Base-by-base conservation (phyloP, 2,329 filamentous ascomycete genomes). In the Stagonosporopsis tanaceti region DNA sequence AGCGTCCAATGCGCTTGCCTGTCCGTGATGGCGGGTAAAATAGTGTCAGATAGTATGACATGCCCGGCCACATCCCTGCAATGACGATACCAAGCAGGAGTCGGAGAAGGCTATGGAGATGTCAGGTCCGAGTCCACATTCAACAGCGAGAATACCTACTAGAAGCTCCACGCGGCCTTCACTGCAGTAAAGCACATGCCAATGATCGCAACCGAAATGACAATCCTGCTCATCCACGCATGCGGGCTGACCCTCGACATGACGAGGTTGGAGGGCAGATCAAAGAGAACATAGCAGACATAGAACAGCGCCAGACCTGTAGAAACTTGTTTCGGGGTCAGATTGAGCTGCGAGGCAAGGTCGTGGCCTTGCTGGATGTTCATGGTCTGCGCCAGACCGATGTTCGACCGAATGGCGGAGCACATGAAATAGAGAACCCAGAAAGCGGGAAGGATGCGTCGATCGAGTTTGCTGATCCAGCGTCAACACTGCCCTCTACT, bases 321-420 rank as follows among this genome's bases (percentile, higher is more conserved):
- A 0, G 92, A 96, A 15, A 92, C 88, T 76, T 97, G 89, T 67
- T 90, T 90, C 9, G 88, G 78, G 0, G 86, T 87, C 63, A 96
- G 80, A 58, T 87, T 73, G 47, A 97, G 84, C 35, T 89, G 84
- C 2, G 86, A 85, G 65, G 85, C 85, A n/a, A 97, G 85, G 71
- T 95, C 89, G 72, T 97, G 92, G 32, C 85, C 83, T 39, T 84
- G 78, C 17, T 83, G 78, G 28, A 74, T 78, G 78, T 97, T 97
- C 93, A 97, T 97, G 1, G 93, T 97, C 79, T 97, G 92, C n/a
- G 93, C 91, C 65, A 97, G 87, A 60, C 92, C 92, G 64, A 97
- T 91, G 77, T 96, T 97, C 69, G 92, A 95, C 50, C 92, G 88
- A 69, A 97, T 95, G 59, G 92, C 93, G 0, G 92, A 95, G 82